Evolutionary conservation across 495 filamentous ascomycete species (phyloP).

Genomic region (Penicillium turbatum): DNA sequence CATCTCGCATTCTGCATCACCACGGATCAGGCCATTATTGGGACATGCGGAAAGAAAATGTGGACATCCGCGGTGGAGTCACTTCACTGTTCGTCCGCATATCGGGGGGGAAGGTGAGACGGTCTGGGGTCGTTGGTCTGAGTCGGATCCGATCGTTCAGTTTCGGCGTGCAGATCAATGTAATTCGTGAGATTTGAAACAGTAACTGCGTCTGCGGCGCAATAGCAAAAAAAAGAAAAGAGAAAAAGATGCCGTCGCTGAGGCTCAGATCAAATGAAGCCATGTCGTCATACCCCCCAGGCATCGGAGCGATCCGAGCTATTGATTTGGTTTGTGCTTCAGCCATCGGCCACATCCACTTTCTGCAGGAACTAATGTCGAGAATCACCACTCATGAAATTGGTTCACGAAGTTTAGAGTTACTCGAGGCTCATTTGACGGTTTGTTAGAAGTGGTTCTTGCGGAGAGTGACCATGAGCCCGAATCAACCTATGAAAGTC

Average conservation of each 20-base stretch:
- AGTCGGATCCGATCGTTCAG: not conserved
- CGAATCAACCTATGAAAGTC: not conserved
- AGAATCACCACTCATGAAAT: not conserved
- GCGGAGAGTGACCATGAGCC: not conserved
- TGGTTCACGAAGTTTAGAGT: not conserved
- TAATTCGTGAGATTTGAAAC: not conserved
- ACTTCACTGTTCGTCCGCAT: not conserved
- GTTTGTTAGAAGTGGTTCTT: constrained; percentile 1
- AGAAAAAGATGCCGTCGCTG: constrained; percentile 8
- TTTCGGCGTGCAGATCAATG: not conserved
- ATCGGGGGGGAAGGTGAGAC: not conserved
- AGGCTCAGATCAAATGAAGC: constrained; percentile 19
- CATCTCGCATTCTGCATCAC: not conserved
- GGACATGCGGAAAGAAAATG: constrained; percentile 6
- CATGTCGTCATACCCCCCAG: constrained; percentile 19
- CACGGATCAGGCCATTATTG: constrained; percentile 3
- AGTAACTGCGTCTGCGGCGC: not conserved
- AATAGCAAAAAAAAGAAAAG: not conserved
- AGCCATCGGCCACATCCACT: not conserved
- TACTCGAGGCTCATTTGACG: not conserved
- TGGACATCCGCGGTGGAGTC: constrained; percentile 13
- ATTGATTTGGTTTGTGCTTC: constrained; percentile 3
- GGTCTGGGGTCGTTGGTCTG: constrained; percentile 1
- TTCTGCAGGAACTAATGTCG: not conserved
- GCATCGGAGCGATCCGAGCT: constrained; percentile 18